Base-by-base conservation (phyloP, 768 basidiomycete genomes). In the Royoungia palumana region DNA sequence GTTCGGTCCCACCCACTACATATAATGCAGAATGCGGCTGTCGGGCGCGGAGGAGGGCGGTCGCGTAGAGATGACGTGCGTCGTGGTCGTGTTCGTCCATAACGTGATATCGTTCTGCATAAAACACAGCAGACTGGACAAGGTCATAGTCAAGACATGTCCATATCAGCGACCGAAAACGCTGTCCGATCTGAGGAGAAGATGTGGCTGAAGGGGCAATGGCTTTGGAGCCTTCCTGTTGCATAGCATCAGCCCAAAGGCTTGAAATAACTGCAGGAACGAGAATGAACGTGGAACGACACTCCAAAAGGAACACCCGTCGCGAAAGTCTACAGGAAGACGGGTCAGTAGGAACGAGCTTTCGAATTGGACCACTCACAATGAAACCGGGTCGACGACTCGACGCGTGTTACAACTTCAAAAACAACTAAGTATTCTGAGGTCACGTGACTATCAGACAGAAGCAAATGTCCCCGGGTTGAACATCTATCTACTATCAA, bases 41-140 rank as follows among this genome's bases (percentile, higher is more conserved):
- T 47, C 78, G 79, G 56, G 82, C 77, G 6, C 75, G 79, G 37
- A 90, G 76, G 54, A 94, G 79, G 17, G 84, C 76, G 36, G 79
- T 83, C 55, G 91, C 89, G 75, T 89, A 89, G 38, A 94, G 78
- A 73, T 90, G 90, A 48, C 88, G 80, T 56, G 89, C 82, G 62
- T 89, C 84, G 64, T 94, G 92, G 67, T 81, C 82, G 25, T 72
- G 65, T 52, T 76, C 74, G 68, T 88, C 83, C 66, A 89, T 70
- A 35, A 82, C 79, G 64, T 78, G 86, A 65, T 89, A 89, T 55
- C 89, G 74, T 70, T 94, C 93, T 30, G 91, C 89, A 71, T 89
- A 89, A 73, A 95, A 95, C 39, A 90, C 79, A 35, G 92, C 91
- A 12, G 89, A 83, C 67, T 78, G 80, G 58, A 79, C 74, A 38